These are phyloP conservation scores for Naganishia vaughanmartiniae DNA, from an alignment of 768 basidiomycete genomes.

Conservation along the genomic window DNA sequence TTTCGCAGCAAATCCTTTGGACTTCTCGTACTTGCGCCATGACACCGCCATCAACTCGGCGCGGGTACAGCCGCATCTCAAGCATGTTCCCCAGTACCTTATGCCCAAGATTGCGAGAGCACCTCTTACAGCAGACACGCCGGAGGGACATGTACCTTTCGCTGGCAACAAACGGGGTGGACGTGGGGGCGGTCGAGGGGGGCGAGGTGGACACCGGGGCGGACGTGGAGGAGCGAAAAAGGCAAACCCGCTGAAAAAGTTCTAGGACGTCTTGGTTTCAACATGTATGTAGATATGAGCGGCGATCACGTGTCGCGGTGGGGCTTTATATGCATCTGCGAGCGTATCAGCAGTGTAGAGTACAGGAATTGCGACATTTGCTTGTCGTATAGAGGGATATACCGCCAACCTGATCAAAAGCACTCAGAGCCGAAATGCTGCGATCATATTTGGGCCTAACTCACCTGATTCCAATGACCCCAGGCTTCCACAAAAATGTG, in stretches of 20 bases:
- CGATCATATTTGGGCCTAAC: conserved; percentile 36
- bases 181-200: conserved; percentile 57
- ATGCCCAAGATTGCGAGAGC: conserved; percentile 75
- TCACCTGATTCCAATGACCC: conserved; percentile 70
- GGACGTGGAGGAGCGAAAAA: conserved; percentile 64
- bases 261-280: conserved; percentile 43
- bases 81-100: conserved; percentile 89
- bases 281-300: background rate
- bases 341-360: conserved; percentile 64
- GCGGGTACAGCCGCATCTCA: conserved; percentile 88
- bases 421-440: background rate
- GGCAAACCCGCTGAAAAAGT: conserved; percentile 77
- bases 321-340: background rate
- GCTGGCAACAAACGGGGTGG: conserved; percentile 58
- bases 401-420: conserved; percentile 69
- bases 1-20: conserved; percentile 93
- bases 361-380: conserved; percentile 86
- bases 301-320: background rate
- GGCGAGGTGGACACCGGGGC: conserved; percentile 55
- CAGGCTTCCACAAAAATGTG: conserved; percentile 69
- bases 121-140: conserved; percentile 47
- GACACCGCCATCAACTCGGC: conserved; percentile 91
- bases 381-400: conserved; percentile 82
- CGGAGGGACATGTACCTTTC: conserved; percentile 69
- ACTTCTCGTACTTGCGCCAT: conserved; percentile 86